Evolutionary conservation across 208 protist genomes (phyloP), one percentile per base, ranked within the genome.

Genomic region (Angomonas desouzai): DNA sequence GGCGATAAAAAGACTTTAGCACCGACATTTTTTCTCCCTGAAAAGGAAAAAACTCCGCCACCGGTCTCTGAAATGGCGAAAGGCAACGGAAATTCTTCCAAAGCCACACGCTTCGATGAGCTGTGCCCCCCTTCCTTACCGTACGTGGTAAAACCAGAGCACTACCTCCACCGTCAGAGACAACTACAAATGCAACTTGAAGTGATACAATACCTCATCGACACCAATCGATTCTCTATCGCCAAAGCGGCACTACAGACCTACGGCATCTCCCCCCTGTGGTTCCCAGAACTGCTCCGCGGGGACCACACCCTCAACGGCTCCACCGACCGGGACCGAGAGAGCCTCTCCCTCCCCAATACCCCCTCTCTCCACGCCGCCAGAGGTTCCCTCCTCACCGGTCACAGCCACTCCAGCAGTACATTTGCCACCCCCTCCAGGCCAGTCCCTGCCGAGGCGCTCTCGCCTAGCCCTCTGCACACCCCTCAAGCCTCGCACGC

Each of bases 191-290:
- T 94, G 10, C 83, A 81, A 11, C 74, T 89, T 10, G 88, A 94
- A 36, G 83, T 94, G 63, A 75, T 94, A 1, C 68, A 87, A 29
- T 94, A 94, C 68, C 72, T 94, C 25, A 76, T 94, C 38, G 62
- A 69, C 9, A 94, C 88, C n/a, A 66, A 79, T 11, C 80, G 85
- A 11, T 48, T 68, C 30, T 62, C 55, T 33, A 68, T 89, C 18
- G 88, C 88, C 16, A 55, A 59, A 47, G 80, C 89, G 63, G 81
- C 91, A 20, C 70, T 74, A 1, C 64, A 79, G 2, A 57, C 66
- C 36, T 94, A 94, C 74, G 66, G 66, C 9, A 70, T 94, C 20
- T 83, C 88, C 0, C 60, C 83, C 18, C 69, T 83, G 68, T 89
- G 79, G 81, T 94, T 94, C 61, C 85, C 88, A 25, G 45, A 51